Conservation (phyloP, 257 asterid species). For the Verbascum thapsus region DNA sequence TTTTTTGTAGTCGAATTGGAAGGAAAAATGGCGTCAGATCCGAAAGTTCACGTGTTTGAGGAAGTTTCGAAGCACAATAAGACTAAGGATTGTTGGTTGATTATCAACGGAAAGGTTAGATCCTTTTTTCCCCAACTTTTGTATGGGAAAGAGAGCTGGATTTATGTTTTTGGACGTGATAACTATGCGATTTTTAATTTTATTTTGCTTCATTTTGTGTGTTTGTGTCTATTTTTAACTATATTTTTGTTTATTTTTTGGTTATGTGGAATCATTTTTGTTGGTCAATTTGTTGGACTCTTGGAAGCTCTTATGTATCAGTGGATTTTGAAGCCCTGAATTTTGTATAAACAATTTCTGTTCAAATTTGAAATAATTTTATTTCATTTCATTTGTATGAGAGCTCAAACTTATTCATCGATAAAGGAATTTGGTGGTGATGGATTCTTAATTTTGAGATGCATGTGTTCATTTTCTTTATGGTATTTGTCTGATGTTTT, state of each 20-base stretch:
- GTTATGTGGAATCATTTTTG: conserved; percentile 2
- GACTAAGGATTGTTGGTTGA: conserved; percentile 61
- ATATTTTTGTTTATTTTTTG: neutral
- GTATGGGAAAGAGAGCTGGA: neutral
- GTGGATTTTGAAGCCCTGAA: conserved; percentile 13
- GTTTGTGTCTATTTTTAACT: neutral
- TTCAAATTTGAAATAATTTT: neutral
- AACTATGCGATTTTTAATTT: neutral
- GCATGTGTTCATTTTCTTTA: no score
- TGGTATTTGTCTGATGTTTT: no score
- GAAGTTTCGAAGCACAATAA: conserved; percentile 56
- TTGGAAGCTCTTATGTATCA: neutral
- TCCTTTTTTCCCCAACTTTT: neutral
- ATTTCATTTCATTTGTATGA: no score
- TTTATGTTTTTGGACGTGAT: neutral
- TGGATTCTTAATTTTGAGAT: no score
- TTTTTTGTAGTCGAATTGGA: conserved; percentile 19
- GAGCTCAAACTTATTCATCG: no score
- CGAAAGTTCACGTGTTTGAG: conserved; percentile 49
- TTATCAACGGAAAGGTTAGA: conserved; percentile 58
- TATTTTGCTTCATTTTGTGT: conserved; percentile 7
- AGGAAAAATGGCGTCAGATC: conserved; percentile 49
- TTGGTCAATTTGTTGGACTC: conserved; percentile 10
- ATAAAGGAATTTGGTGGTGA: no score
- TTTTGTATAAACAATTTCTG: neutral